phyloP scores from a whole-genome alignment of 2,329 filamentous ascomycete species.

The Alternaria longipes region DNA sequence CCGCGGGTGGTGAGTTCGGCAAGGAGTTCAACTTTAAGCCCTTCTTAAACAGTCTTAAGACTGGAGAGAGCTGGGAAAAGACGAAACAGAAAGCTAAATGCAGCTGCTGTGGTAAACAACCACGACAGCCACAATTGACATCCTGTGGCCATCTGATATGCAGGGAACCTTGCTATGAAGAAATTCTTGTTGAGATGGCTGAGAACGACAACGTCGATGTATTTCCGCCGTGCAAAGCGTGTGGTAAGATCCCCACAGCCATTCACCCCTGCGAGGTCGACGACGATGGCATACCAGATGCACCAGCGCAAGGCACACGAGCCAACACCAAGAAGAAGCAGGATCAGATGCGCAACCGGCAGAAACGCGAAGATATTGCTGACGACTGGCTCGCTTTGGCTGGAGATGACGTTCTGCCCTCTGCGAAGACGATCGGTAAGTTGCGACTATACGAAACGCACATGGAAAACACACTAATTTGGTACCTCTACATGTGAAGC shows the following conservation, averaged over 20 bases:
- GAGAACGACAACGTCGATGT: slow-evolving; percentile 8
- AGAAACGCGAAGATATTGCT: slow-evolving; percentile 40
- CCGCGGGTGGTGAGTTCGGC: slow-evolving; percentile 42
- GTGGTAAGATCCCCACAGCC: slow-evolving; percentile 39
- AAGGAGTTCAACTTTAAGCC: slow-evolving; percentile 53
- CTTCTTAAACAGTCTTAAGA: slow-evolving; percentile 50
- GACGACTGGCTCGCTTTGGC: slow-evolving; percentile 52
- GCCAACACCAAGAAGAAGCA: slow-evolving; percentile 25
- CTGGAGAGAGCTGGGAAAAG: slow-evolving; percentile 49
- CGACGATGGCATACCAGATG: slow-evolving; percentile 18
- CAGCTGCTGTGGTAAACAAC: slow-evolving; percentile 52
- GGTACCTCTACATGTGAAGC: slow-evolving; percentile 18
- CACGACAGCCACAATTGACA: slow-evolving; percentile 56
- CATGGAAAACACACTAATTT: neutral
- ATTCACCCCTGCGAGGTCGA: slow-evolving; percentile 35
- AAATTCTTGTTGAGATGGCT: slow-evolving; percentile 41
- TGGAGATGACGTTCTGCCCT: slow-evolving; percentile 53
- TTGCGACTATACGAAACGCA: neutral
- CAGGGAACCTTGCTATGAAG: slow-evolving; percentile 54
- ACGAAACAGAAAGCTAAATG: slow-evolving; percentile 57
- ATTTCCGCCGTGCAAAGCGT: slow-evolving; percentile 43
- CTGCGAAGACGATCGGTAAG: slow-evolving; percentile 54
- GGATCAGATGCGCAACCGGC: slow-evolving; percentile 19
- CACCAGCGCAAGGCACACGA: slow-evolving; percentile 26
- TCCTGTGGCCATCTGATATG: slow-evolving; percentile 67